Percentiles rank a stretch among this genome's conserved stretches.
phyloP scores from a whole-genome alignment of 306 rosid species.

The Casuarina cunninghamiana region DNA sequence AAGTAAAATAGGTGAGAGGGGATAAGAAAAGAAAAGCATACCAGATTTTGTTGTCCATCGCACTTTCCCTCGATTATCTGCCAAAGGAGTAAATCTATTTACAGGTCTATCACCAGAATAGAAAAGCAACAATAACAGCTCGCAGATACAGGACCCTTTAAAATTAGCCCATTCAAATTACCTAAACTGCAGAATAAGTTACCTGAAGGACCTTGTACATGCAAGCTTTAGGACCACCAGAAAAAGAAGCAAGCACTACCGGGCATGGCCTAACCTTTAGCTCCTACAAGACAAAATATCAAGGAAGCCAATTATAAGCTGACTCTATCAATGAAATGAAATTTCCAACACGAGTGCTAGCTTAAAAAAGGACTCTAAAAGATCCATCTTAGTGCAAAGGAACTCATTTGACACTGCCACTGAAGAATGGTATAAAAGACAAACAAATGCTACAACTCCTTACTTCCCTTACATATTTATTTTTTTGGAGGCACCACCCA shows the following conservation, averaged over 20 bases:
- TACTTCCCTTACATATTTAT: neutral
- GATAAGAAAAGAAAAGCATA: slow-evolving; percentile 32
- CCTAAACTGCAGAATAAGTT: slow-evolving; percentile 23
- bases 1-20: neutral
- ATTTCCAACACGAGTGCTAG: neutral
- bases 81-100: slow-evolving; percentile 30
- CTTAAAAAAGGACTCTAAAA: neutral
- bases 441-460: no score
- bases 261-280: slow-evolving; percentile 76
- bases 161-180: neutral
- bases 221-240: slow-evolving; percentile 92
- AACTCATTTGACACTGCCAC: slow-evolving; percentile 2
- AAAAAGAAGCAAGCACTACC: slow-evolving; percentile 72
- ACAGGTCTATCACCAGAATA: slow-evolving; percentile 10
- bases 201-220: slow-evolving; percentile 89
- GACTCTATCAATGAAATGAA: slow-evolving; percentile 19
- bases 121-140: neutral
- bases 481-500: neutral
- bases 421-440: no score
- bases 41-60: slow-evolving; percentile 60
- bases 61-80: slow-evolving; percentile 74
- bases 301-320: slow-evolving; percentile 15
- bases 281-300: slow-evolving; percentile 52
- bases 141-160: neutral
- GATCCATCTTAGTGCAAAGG: slow-evolving; percentile 1